Evolutionary conservation across 2,329 filamentous ascomycete genomes (phyloP).

Genomic region (Penicillium frequentans): DNA sequence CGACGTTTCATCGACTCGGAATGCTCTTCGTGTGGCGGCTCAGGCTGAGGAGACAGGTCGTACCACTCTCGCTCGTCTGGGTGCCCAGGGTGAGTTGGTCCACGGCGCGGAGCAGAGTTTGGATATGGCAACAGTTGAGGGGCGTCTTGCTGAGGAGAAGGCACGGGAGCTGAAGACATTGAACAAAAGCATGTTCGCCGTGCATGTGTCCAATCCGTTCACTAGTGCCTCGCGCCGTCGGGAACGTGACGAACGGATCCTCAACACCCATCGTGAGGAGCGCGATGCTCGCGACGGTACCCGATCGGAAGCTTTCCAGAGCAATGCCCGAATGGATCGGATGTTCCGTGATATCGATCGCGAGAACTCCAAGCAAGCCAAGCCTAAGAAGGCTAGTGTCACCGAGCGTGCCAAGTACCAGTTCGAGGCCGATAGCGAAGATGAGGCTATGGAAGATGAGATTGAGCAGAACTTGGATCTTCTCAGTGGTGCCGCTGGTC

Average conservation of each 20-base stretch:
- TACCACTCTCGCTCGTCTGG: conserved; percentile 70
- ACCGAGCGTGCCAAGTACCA: conserved; percentile 71
- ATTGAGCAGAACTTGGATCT: conserved; percentile 67
- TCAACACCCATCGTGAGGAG: conserved; percentile 64
- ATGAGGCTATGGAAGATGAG: conserved; percentile 69
- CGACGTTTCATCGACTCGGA: conserved; percentile 70
- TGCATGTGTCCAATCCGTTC: conserved; percentile 76
- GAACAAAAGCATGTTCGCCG: conserved; percentile 88
- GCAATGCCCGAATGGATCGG: conserved; percentile 61
- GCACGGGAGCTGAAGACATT: conserved; percentile 80
- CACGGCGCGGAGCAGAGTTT: conserved; percentile 82
- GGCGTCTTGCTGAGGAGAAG: conserved; percentile 73
- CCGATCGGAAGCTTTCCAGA: conserved; percentile 53
- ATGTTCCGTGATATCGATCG: conserved; percentile 66
- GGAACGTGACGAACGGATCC: conserved; percentile 65
- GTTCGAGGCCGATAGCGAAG: conserved; percentile 72
- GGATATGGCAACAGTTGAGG: conserved; percentile 75
- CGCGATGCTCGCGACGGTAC: conserved; percentile 59
- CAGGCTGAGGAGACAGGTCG: conserved; percentile 71
- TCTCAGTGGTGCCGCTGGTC: conserved; percentile 61
- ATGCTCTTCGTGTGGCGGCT: conserved; percentile 66
- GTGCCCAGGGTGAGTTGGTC: conserved; percentile 75
- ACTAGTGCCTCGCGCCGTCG: conserved; percentile 66
- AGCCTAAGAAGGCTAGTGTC: conserved; percentile 54
- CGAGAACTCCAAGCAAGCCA: conserved; percentile 46